Evolutionary conservation across 2,329 filamentous ascomycete genomes (phyloP).

Genomic region (Berkeleyomyces basicola): DNA sequence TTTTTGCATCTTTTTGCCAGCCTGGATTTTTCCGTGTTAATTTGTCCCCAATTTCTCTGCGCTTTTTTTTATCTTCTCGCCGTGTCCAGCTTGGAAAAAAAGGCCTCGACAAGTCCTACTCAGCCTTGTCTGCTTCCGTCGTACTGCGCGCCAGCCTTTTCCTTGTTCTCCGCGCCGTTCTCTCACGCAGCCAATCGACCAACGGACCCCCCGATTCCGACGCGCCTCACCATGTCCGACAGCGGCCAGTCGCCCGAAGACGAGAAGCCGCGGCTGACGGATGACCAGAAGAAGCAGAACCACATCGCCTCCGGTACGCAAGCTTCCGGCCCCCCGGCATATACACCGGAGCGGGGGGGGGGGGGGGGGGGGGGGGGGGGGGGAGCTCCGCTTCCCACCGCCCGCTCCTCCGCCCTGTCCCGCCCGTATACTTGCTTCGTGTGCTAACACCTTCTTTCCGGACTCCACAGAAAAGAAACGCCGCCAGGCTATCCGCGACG

Average conservation of each 20-base stretch:
- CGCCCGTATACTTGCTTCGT: neutral
- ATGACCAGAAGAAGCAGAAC: conserved; percentile 39
- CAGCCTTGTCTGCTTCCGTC: neutral
- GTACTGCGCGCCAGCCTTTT: neutral
- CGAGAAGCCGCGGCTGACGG: conserved; percentile 35
- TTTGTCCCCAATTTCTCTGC: neutral
- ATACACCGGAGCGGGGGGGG: neutral
- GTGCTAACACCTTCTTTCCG: conserved; percentile 13
- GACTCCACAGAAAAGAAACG: conserved; percentile 27
- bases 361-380: too few relatives aligned
- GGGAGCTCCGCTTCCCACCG: neutral
- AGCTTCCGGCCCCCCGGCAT: neutral
- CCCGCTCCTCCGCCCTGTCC: neutral
- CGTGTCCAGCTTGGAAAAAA: neutral
- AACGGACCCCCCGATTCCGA: neutral
- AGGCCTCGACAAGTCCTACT: neutral
- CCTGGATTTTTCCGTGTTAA: neutral
- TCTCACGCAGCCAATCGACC: neutral
- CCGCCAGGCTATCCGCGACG: conserved; percentile 54
- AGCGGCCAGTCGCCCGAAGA: conserved; percentile 18
- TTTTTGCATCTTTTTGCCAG: neutral
- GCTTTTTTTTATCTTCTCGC: neutral
- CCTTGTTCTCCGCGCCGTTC: neutral
- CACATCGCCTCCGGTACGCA: conserved; percentile 35
- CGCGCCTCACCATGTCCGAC: conserved; percentile 4